Conservation (phyloP, 1,284 basidiomycete genomes). For the Ganoderma meredithae region DNA sequence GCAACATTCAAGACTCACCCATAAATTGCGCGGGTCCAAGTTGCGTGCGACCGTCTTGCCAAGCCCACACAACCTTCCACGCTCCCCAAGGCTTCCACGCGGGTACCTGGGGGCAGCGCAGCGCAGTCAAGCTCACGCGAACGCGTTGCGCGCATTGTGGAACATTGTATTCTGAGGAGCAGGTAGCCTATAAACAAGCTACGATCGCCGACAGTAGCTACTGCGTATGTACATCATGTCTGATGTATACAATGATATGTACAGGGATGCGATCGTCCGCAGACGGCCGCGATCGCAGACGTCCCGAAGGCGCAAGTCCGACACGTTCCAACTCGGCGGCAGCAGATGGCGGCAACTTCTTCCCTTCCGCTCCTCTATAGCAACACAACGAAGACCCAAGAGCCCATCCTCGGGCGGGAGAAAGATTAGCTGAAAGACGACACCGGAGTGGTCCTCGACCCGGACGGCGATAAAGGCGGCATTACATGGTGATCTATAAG, state of each 20-base stretch:
- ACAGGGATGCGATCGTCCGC: not conserved
- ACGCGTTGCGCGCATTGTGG: not conserved
- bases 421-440: not conserved
- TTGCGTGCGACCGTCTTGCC: not conserved
- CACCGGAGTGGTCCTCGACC: not conserved
- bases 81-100: constrained; percentile 2
- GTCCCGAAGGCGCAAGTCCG: not conserved
- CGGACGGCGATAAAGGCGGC: not conserved
- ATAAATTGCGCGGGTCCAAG: not conserved
- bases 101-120: not conserved
- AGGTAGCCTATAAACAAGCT: not conserved
- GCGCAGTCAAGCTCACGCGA: not conserved
- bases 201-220: not conserved
- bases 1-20: not conserved
- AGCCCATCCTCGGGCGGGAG: constrained; percentile 1
- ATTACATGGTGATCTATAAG: constrained; percentile 7
- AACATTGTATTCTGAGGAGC: not conserved
- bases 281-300: not conserved
- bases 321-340: not conserved
- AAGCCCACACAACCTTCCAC: not conserved
- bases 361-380: not conserved
- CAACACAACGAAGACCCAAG: not conserved
- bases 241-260: not conserved
- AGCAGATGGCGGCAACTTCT: not conserved
- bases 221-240: not conserved